Conservation (phyloP, 2,329 filamentous ascomycete genomes). For the Penicillium brevicompactum region DNA sequence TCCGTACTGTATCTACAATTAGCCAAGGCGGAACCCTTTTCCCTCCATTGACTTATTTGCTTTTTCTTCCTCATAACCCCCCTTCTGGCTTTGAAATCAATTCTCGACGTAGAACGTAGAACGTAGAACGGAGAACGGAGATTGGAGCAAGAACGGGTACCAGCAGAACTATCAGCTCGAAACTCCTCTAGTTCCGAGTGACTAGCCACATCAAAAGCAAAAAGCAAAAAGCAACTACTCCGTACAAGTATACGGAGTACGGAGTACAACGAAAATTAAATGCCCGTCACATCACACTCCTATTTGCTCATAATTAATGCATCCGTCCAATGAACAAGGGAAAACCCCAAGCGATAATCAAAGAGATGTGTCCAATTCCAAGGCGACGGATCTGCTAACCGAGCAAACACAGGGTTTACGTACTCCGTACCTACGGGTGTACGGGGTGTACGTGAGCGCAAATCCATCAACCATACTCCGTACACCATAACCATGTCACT, state of each 20-base stretch:
- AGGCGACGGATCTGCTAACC: background rate
- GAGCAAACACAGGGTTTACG: background rate
- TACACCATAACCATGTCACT: no score
- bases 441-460: no score
- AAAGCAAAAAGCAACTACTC: background rate
- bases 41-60: background rate
- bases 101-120: background rate
- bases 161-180: background rate
- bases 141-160: no score
- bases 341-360: background rate
- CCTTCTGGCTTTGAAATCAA: background rate
- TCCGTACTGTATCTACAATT: background rate
- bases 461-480: no score
- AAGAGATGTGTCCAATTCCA: background rate
- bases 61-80: background rate
- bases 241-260: no score
- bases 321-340: background rate
- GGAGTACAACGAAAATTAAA: background rate
- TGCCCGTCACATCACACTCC: background rate
- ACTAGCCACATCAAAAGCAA: constrained; percentile 5
- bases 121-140: no score
- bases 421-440: no score
- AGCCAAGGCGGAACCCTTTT: background rate
- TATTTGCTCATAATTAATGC: background rate
- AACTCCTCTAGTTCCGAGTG: background rate